Evolutionary conservation across 78 protist species (phyloP), one percentile per base, ranked within the genome.

Genomic region (Parvularia atlantis): DNA sequence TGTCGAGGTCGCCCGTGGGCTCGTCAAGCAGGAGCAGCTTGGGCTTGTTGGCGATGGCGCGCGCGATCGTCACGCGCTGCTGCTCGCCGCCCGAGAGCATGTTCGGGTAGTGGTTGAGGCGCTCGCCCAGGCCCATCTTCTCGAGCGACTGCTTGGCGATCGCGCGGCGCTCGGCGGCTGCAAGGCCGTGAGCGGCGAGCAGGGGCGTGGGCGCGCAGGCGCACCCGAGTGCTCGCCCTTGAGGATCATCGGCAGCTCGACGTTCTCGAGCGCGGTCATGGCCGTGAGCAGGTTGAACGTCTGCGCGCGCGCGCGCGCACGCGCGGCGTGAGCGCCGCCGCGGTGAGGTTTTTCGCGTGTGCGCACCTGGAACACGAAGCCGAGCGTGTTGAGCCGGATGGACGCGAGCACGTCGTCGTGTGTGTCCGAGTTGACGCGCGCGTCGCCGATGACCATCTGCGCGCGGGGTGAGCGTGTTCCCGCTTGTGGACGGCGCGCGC

Each of bases 41-140:
- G 11, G 97, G 97, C 16, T 30, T 19, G 68, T 93, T 93, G 54
- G 92, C 93, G 48, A 93, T 65, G 44, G 97, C 89, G 24, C 97
- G 71, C 5, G 97, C 93, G 69, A 93, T 93, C 44, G 97, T 89
- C 41, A 89, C 94, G 10, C 92, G 66, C 81, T 90, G 94, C 71
- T 91, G 97, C 81, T 93, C 95, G 36, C 97, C 97, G 30, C 97
- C 97, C 0, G 93, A 88, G 33, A 93, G 76, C 76, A 75, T 61
- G 0, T 86, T 77, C n/a, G 97, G 97, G 4, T 76, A 41, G 80
- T 93, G 97, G 73, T 81, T 73, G 28, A 76, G 22, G 30, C 97
- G 85, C 14, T 82, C 82, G 46, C 69, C 78, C 84, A 93, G 74
- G 19, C 92, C 91, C 1, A 93, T 88, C 24, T 41, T 0, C 54